Base-by-base conservation (phyloP, 805 yeast species). In the Kodamaea kaohsiungensis region DNA sequence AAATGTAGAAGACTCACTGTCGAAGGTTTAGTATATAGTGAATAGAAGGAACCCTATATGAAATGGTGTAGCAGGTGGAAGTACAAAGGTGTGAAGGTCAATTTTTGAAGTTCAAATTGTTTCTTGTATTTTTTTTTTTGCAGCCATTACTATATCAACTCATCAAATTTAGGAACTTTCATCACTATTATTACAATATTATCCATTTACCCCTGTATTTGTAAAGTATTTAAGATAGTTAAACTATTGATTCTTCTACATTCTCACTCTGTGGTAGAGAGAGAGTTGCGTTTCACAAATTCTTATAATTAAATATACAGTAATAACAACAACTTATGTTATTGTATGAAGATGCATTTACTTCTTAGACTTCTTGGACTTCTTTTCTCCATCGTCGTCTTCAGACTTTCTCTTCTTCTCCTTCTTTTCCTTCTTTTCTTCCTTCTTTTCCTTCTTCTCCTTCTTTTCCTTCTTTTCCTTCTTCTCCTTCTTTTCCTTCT, bases 401-500 rank as follows among this genome's bases (percentile, higher is more conserved):
- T 79, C 81, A 61, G 81, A 71, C 16, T 58, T 64, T 51, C 68
- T 74, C 58, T 77, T 81, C 75, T 84, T 83, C 70, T 84, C 51
- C 61, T 64, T 66, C 66, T 74, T 72, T 12, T 40, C 25, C 19
- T 40, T 19, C 45, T 40, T 19, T 10, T 12, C 25, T 22, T 40
- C 13, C 65, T 72, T 71, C 35, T 75, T 65, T 71, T 83, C 78
- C 75, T 82, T 81, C 63, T 75, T 78, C 73, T 77, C 78, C 67
- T 80, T 78, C 49, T 77, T 70, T 53, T 79, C 81, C 62, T 81
- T 70, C 13, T 59, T 64, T 49, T 69, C 72, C 59, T 78, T 81
- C 74, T 84, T 82, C 70, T 83, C 82, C 66, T 83, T 83, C 80
- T 86, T 75, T 49, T 80, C 77, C 64, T 78, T 72, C 69, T 78